A percentile compares a stretch with the other conserved stretches of the same genome.
Evolutionary conservation across 1,284 basidiomycete species (phyloP).

Genomic region (Naganishia sp.): DNA sequence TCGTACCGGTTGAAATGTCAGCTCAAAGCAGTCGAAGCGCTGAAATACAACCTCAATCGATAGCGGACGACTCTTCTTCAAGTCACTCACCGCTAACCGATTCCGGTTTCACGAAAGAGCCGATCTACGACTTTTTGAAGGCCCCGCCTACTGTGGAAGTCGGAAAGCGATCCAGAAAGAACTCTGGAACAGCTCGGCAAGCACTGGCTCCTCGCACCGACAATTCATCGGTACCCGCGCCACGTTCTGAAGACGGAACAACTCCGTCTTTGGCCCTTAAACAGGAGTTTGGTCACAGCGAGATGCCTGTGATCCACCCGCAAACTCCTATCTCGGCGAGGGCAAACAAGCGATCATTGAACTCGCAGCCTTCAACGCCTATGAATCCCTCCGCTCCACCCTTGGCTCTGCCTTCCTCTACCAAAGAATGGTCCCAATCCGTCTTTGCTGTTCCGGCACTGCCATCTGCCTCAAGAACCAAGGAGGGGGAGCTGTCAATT

Average conservation of each 20-base stretch:
- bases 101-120: conserved; percentile 50
- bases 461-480: not conserved
- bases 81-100: conserved; percentile 41
- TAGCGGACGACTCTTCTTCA: conserved; percentile 35
- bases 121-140: conserved; percentile 55
- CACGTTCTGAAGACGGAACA: not conserved
- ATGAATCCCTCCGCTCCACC: conserved; percentile 21
- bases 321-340: conserved; percentile 69
- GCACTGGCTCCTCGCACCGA: conserved; percentile 5
- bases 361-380: conserved; percentile 5
- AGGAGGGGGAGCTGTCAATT: not conserved
- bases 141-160: conserved; percentile 37
- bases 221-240: not conserved
- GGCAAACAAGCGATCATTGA: conserved; percentile 41
- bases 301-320: conserved; percentile 80
- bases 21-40: conserved; percentile 30
- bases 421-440: not conserved
- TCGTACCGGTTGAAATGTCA: conserved; percentile 38
- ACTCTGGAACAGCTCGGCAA: conserved; percentile 23
- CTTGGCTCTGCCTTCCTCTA: not conserved
- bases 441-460: conserved; percentile 29
- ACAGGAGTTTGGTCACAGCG: conserved; percentile 63
- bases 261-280: not conserved
- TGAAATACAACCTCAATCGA: conserved; percentile 37
- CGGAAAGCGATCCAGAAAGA: conserved; percentile 18